A percentile compares a stretch with the other conserved stretches of the same genome.
Evolutionary conservation across 306 rosid genomes (phyloP).

Genomic region (Medicago truncatula): MtrunA17r5.0-ANR NC_053045.1:9040501-9041000

Average conservation of each 20-base stretch:
- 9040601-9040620: conserved; percentile 75
- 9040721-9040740: conserved; percentile 95
- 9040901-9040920: conserved; percentile 64
- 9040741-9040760: conserved; percentile 98
- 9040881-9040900: conserved; percentile 72
- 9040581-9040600: conserved; percentile 51
- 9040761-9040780: conserved; percentile 90
- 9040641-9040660: conserved; percentile 75
- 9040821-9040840: conserved; percentile 87
- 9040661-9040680: conserved; percentile 62
- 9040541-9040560: conserved; percentile 92
- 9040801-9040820: conserved; percentile 93
- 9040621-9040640: conserved; percentile 92
- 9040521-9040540: conserved; percentile 89
- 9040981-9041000: conserved; percentile 65
- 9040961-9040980: conserved; percentile 85
- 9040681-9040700: conserved; percentile 58
- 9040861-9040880: conserved; percentile 74
- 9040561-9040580: conserved; percentile 81
- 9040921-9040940: conserved; percentile 73
- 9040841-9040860: conserved; percentile 77
- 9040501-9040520: conserved; percentile 80
- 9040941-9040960: conserved; percentile 87
- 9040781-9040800: conserved; percentile 87
- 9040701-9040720: conserved; percentile 76